Evolutionary conservation across 208 protist genomes (phyloP).

Genomic region (Acanthamoeba lenticulata): DNA sequence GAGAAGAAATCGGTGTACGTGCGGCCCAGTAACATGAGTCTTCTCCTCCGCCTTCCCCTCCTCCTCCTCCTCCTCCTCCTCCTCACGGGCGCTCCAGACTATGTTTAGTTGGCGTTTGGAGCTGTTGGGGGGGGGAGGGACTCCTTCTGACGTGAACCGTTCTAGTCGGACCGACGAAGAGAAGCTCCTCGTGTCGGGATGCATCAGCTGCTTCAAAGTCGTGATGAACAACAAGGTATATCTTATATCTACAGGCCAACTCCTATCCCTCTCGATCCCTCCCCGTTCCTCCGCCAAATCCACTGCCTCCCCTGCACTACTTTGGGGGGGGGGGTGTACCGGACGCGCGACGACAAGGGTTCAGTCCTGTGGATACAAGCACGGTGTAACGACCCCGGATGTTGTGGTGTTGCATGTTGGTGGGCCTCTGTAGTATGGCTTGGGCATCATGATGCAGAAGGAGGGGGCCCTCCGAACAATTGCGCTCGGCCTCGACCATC

Average conservation of each 20-base stretch:
- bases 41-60: too few species aligned
- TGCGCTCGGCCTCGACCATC: background rate
- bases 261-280: background rate
- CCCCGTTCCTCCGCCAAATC: background rate
- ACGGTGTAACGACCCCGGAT: too few species aligned
- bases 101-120: too few species aligned
- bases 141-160: too few species aligned
- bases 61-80: background rate
- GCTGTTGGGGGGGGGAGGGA: too few species aligned
- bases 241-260: background rate
- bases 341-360: too few species aligned
- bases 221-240: slow-evolving; percentile 40
- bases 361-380: too few species aligned
- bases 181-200: background rate
- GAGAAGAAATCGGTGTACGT: background rate
- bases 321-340: too few species aligned
- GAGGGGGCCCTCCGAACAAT: background rate
- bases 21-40: too few species aligned
- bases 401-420: too few species aligned
- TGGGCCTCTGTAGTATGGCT: background rate
- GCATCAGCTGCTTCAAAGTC: slow-evolving; percentile 21
- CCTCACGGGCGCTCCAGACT: background rate
- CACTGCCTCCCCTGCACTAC: background rate
- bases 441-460: background rate
- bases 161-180: background rate